phyloP scores from a whole-genome alignment of 371 early-diverging fungal species.

The Parasitella parasitica region DNA sequence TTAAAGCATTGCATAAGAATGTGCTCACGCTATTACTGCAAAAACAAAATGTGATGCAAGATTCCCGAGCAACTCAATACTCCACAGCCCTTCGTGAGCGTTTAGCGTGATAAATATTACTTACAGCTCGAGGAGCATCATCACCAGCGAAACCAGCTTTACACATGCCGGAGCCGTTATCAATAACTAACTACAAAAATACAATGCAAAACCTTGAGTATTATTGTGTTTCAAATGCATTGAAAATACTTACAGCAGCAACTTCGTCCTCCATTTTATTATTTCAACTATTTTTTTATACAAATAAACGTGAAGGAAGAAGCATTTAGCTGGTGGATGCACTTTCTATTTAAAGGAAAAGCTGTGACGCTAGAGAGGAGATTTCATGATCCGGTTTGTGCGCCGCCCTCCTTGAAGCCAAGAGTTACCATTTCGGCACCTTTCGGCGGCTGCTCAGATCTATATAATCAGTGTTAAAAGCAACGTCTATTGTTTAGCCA shows the following conservation, averaged over 20 bases:
- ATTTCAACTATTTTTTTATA: neutral
- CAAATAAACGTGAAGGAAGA: neutral
- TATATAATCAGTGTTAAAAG: too few relatives aligned
- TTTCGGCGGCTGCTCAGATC: neutral
- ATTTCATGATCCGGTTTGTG: neutral
- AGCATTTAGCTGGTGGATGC: neutral
- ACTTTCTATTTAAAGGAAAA: neutral
- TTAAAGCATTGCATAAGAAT: neutral
- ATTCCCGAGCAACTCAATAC: neutral
- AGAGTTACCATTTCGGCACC: neutral
- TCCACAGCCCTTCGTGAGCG: neutral
- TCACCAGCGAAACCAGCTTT: constrained; percentile 99
- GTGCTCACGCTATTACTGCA: neutral
- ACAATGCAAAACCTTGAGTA: neutral
- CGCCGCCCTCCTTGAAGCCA: neutral
- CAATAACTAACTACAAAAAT: constrained; percentile 73
- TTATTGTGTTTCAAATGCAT: neutral
- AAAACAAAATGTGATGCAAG: neutral
- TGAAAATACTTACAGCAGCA: constrained; percentile 74
- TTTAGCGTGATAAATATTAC: constrained; percentile 28
- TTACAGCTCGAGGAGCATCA: constrained; percentile 99
- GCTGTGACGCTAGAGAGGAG: neutral
- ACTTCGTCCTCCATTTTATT: constrained; percentile 79
- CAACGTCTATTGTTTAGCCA: too few relatives aligned
- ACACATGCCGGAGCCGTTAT: constrained; percentile 99